phyloP scores from a whole-genome alignment of 225 moss, liverwort and hornwort species.

The Neckera pumila region DNA sequence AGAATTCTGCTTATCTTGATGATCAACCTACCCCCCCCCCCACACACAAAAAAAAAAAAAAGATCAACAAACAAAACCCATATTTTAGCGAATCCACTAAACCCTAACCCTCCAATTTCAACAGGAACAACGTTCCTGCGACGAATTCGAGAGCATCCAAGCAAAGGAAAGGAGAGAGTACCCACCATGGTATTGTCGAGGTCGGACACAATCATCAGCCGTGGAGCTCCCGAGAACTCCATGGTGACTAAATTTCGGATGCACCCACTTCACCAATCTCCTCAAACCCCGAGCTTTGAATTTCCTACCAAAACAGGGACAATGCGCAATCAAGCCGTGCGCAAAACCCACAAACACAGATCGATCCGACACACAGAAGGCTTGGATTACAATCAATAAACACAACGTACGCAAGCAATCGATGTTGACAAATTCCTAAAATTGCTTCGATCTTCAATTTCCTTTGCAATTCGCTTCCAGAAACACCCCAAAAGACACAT shows the following conservation, averaged over 20 bases:
- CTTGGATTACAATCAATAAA: not conserved
- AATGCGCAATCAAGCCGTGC: not conserved
- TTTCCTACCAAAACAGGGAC: not conserved
- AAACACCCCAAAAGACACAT: not conserved
- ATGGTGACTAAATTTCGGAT: slow-evolving; percentile 10
- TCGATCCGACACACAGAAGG: not conserved
- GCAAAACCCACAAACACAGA: not conserved
- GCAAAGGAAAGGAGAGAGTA: not conserved
- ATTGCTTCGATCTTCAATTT: not conserved
- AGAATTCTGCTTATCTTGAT: slow-evolving; percentile 56
- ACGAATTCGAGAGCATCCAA: not conserved
- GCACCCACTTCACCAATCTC: not conserved
- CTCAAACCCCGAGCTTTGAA: not conserved
- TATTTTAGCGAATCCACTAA: not conserved
- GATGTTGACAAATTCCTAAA: not conserved
- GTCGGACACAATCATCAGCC: slow-evolving; percentile 93
- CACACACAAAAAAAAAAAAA: too few relatives aligned
- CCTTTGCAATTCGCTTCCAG: not conserved
- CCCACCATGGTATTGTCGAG: slow-evolving; percentile 90
- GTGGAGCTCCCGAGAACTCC: slow-evolving; percentile 45
- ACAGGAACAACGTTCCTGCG: not conserved
- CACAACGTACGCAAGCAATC: not conserved
- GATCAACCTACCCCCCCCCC: slow-evolving; percentile 56
- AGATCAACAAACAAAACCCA: not conserved
- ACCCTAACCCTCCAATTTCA: not conserved